These are phyloP conservation scores for Macrophomina tecta DNA, from an alignment of 2,329 filamentous ascomycete genomes.

Conservation along the genomic window DNA sequence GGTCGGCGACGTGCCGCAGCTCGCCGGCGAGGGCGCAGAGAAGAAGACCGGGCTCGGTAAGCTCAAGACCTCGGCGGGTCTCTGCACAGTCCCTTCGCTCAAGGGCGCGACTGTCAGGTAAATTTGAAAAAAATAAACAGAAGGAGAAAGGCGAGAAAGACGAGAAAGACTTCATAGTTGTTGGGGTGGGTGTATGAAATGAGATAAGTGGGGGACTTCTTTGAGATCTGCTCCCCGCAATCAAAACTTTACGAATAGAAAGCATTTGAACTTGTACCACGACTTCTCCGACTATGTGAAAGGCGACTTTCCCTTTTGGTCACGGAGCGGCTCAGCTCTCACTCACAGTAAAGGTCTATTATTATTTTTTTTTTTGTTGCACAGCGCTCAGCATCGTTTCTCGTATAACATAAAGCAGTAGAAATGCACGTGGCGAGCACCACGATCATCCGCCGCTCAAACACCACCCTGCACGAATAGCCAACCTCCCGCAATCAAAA, in stretches of 20 bases:
- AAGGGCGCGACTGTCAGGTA: slow-evolving; percentile 84
- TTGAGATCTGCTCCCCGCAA: not conserved
- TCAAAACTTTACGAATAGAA: slow-evolving; percentile 17
- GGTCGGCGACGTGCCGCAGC: slow-evolving; percentile 74
- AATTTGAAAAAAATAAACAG: not conserved
- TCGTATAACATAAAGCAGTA: too few species aligned
- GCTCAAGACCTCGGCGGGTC: slow-evolving; percentile 78
- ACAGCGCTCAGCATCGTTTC: too few species aligned
- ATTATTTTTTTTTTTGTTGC: too few species aligned
- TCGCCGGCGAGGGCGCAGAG: slow-evolving; percentile 70
- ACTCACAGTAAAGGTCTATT: too few species aligned
- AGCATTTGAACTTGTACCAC: not conserved
- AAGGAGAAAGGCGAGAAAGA: not conserved
- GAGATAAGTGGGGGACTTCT: slow-evolving; percentile 9
- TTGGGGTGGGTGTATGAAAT: not conserved
- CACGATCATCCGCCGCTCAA: not conserved
- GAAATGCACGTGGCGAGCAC: not conserved
- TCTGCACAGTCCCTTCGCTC: slow-evolving; percentile 83
- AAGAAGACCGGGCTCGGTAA: slow-evolving; percentile 62
- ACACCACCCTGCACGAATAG: not conserved
- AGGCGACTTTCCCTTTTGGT: too few species aligned
- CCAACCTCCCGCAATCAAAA: not conserved
- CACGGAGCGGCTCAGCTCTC: too few species aligned
- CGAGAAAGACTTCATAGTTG: slow-evolving; percentile 7
- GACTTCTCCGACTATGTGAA: too few species aligned